Conservation (phyloP, 2,329 filamentous ascomycete species). For the Verticillium klebahnii region DNA sequence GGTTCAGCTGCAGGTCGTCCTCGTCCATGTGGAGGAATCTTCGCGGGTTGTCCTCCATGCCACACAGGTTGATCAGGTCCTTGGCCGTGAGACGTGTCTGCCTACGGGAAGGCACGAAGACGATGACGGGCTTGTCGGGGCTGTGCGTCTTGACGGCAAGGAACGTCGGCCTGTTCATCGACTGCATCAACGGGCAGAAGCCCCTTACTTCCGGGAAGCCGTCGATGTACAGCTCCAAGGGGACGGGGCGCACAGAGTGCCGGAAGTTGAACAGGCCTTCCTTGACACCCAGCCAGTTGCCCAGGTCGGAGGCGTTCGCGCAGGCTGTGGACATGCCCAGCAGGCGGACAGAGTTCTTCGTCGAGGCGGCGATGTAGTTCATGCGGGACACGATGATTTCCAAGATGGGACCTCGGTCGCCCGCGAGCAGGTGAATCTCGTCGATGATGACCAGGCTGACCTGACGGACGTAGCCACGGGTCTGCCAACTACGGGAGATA, state of each 20-base stretch:
- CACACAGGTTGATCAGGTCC: conserved; percentile 94
- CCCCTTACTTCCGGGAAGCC: conserved; percentile 93
- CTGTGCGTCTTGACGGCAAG: conserved; percentile 95
- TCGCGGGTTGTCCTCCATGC: conserved; percentile 96
- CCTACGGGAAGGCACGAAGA: conserved; percentile 92
- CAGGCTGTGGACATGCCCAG: conserved; percentile 99
- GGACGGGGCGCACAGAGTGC: conserved; percentile 93
- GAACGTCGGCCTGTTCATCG: conserved; percentile 97
- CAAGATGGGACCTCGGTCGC: conserved; percentile 92
- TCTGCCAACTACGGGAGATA: conserved; percentile 98
- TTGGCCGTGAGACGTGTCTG: conserved; percentile 94
- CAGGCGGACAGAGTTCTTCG: conserved; percentile 80
- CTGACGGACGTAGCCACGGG: conserved; percentile 89
- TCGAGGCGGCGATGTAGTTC: conserved; percentile 98
- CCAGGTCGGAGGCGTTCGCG: conserved; percentile 90
- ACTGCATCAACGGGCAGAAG: conserved; percentile 97
- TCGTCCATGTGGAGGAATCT: conserved; percentile 93
- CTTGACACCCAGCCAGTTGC: conserved; percentile 95
- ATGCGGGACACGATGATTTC: conserved; percentile 94
- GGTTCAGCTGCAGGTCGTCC: conserved; percentile 83
- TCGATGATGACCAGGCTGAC: conserved; percentile 97
- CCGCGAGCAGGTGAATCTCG: conserved; percentile 95
- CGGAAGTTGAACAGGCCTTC: conserved; percentile 95
- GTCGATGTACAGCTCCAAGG: conserved; percentile 93
- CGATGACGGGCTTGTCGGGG: conserved; percentile 94